Percentiles rank a stretch among this genome's conserved stretches.
Conservation (phyloP, 2,329 filamentous ascomycete genomes). For the Xylaria sp. region DNA sequence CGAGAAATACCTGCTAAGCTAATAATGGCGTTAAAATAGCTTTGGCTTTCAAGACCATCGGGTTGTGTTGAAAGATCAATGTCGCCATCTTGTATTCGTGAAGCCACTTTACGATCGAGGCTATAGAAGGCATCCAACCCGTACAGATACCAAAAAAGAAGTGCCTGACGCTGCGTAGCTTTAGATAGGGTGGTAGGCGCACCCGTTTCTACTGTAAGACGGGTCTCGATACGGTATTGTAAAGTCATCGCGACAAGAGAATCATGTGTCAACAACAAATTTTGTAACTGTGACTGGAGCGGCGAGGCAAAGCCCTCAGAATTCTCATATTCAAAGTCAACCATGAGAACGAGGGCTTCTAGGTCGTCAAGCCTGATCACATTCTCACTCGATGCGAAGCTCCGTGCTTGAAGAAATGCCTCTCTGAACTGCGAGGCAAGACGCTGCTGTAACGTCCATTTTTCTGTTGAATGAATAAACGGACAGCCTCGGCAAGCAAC, state of each 20-base stretch:
- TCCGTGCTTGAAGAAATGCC: conserved; percentile 16
- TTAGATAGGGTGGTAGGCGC: neutral
- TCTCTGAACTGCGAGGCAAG: conserved; percentile 20
- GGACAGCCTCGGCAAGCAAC: conserved; percentile 23
- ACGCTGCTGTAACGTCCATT: conserved; percentile 17
- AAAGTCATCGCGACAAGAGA: conserved; percentile 20
- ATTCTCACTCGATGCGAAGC: neutral
- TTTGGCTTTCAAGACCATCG: conserved; percentile 6
- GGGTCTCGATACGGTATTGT: conserved; percentile 19
- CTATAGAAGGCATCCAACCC: conserved; percentile 17
- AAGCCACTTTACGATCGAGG: conserved; percentile 18
- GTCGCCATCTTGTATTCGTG: conserved; percentile 19
- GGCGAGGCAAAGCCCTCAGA: neutral
- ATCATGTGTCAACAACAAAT: conserved; percentile 21
- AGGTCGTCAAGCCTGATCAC: conserved; percentile 23
- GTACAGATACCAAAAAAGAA: conserved; percentile 21
- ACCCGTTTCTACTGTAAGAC: neutral
- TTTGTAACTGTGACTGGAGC: conserved; percentile 15
- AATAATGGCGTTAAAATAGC: conserved; percentile 22
- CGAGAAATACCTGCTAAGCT: conserved; percentile 16
- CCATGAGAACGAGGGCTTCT: conserved; percentile 21
- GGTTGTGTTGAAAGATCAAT: conserved; percentile 6
- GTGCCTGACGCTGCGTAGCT: conserved; percentile 9
- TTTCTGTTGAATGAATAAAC: conserved; percentile 8
- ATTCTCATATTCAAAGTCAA: conserved; percentile 18